Evolutionary conservation across 2,329 filamentous ascomycete species (phyloP), one percentile per base, ranked within the genome.

Genomic region (Fusarium sp.): DNA sequence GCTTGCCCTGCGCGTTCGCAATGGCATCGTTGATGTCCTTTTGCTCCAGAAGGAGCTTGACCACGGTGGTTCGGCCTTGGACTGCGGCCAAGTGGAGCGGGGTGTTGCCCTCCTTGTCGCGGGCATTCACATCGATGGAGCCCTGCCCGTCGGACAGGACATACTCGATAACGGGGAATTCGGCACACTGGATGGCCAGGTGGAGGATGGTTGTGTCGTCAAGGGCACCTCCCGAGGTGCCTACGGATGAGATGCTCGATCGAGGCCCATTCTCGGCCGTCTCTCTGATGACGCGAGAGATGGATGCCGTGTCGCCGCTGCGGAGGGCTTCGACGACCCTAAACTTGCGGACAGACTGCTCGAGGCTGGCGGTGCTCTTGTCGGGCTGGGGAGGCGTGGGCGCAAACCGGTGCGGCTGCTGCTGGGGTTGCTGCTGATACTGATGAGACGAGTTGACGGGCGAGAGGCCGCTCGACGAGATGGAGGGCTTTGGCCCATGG

Each of bases 291-390:
- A 92, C 92, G 77, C 91, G 95, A 29, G 92, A 93, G 74, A 99
- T 97, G 36, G 92, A 92, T 13, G 90, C 90, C 0, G 93, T 97
- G 78, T 99, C 95, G 58, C 96, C 96, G 78, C 88, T 96, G 70
- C 95, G 89, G 70, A 99, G 83, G 42, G 94, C 91, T 81, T 98
- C 96, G 77, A 98, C 97, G 50, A 97, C 89, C 71, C 94, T 90
- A 80, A 99, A 99, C 71, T 97, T 94, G 77, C 91, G 89, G 58
- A 99, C 93, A 0, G 95, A 97, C 79, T 97, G 93, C 77, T 99
- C 94, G 63, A 99, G 91, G 23, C 88, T 89, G 34, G 77, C 80
- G 25, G 79, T 62, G 56, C 64, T 80, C 75, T 83, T 86, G 55
- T 84, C 83, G 18, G 38, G 38, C 40, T 74, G 73, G 68, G 75